Base-by-base conservation (phyloP, 306 rosid species). In the Cyamopsis tetragonoloba region DNA sequence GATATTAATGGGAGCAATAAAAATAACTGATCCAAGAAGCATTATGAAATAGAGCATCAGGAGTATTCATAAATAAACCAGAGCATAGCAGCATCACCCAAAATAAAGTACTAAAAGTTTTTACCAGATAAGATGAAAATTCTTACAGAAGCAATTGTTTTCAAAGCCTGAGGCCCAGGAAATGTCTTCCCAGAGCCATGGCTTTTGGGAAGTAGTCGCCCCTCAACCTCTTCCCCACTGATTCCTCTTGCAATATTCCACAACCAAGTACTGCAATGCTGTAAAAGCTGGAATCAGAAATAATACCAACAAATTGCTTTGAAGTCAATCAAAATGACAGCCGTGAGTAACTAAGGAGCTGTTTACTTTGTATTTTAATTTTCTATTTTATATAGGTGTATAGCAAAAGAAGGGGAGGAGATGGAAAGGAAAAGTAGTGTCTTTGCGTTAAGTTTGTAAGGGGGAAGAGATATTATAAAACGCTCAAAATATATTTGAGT, bases 101-200 rank as follows among this genome's bases (percentile, higher is more conserved):
- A 61, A 71, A 43, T 23, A 30, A 67, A 66, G 46, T 66, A 26
- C 15, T 18, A 51, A 27, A 53, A n/a, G 59, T 38, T 27, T 41
- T 47, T 30, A 46, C 61, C 73, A 44, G 42, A 51, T 53, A 38
- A 53, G 50, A 73, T 15, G 62, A 58, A 32, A 77, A 66, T 32
- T 47, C 95, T 80, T 83, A 92, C 98, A 24, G 89, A 71, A 68
- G 84, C 54, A 78, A 83, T 56, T 7, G 91, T 87, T 84, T 82
- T 89, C 79, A 92, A 70, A 47, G 96, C 93, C 79, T 75, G 89
- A 71, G 91, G 96, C 64, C 98, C 98, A 47, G 93, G 87, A 84
- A 89, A 92, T 63, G 93, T 86, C 82, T 92, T 92, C 82, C 98
- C 96, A 71, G 98, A 89, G 63, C 98, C 98, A 81, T 89, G 98